phyloP scores from a whole-genome alignment of 805 yeast genomes.

The Hanseniaspora lindneri region DNA sequence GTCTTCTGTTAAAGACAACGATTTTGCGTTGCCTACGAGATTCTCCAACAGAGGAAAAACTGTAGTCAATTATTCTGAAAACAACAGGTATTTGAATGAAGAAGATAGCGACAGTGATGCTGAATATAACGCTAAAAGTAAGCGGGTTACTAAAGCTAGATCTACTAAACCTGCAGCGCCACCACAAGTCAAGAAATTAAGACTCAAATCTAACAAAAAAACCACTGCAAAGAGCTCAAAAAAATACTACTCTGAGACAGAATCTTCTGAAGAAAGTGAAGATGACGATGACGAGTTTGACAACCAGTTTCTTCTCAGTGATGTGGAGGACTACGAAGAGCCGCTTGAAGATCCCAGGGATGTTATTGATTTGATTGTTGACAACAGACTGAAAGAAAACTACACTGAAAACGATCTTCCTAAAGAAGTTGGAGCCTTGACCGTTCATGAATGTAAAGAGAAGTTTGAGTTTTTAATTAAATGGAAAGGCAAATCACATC shows the following conservation, averaged over 20 bases:
- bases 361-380: constrained; percentile 3
- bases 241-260: constrained; percentile 24
- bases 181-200: constrained; percentile 6
- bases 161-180: constrained; percentile 15
- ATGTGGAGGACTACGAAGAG: constrained; percentile 23
- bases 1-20: constrained; percentile 12
- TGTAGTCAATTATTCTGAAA: constrained; percentile 47
- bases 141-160: constrained; percentile 20
- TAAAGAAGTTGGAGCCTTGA: constrained; percentile 21
- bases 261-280: constrained; percentile 18
- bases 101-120: constrained; percentile 24
- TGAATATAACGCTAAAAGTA: neutral
- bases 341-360: constrained; percentile 11
- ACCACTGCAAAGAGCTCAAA: neutral
- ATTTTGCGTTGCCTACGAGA: constrained; percentile 44
- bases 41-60: constrained; percentile 59
- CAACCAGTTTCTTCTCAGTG: constrained; percentile 19
- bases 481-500: constrained; percentile 79
- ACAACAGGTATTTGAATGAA: constrained; percentile 32
- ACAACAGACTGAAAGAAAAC: constrained; percentile 20
- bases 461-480: constrained; percentile 57
- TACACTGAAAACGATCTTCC: constrained; percentile 27
- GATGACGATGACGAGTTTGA: constrained; percentile 24
- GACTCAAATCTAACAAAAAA: neutral
- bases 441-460: constrained; percentile 43